Base-by-base conservation (phyloP, 2,329 filamentous ascomycete species). In the Cladosporium sphaerospermum region DNA sequence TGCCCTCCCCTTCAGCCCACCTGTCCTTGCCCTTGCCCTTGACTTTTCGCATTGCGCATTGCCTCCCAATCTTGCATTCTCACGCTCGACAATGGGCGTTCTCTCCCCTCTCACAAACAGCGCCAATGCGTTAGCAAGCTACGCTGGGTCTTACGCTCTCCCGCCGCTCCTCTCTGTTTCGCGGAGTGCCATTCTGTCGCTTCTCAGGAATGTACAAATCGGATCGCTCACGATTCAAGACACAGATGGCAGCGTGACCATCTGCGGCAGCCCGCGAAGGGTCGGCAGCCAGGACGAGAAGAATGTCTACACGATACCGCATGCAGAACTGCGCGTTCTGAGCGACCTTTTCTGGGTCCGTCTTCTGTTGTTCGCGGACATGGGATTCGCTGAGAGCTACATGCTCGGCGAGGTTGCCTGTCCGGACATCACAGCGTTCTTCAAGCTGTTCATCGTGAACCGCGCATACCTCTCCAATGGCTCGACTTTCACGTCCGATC, bases 361-460 rank as follows among this genome's bases (percentile, higher is more conserved):
- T 39, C 68, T 87, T 48, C 75, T 84, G 43, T 69, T 89, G 28
- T 86, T 87, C 63, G 83, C 81, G 36, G 85, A 89, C 66, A 88
- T 89, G 83, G 85, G 85, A 2, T 87, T 89, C 58, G 81, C 84
- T 10, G 82, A 86, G 66, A 80, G 83, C 28, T 88, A 86, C 63
- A 88, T 89, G 83, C 74, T 88, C 13, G 82, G 82, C 42, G 85
- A 89, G 65, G 76, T 88, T 28, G 79, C 82, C 48, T 88, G 84
- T 55, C 71, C 78, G 9, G 79, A 88, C 64, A 65, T 89, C 59
- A 83, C 82, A 1, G 76, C 77, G 2, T 87, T 89, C 64, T 88
- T 89, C 66, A 78, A 87, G 79, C 75, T 89, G 28, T 89, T 89
- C 70, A 85, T 89, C 41, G 63, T 80, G 18, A 89, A 89, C 61